Evolutionary conservation across 163 green algal genomes (phyloP), one percentile per base, ranked within the genome.

Genomic region (Chlorella variabilis): DNA sequence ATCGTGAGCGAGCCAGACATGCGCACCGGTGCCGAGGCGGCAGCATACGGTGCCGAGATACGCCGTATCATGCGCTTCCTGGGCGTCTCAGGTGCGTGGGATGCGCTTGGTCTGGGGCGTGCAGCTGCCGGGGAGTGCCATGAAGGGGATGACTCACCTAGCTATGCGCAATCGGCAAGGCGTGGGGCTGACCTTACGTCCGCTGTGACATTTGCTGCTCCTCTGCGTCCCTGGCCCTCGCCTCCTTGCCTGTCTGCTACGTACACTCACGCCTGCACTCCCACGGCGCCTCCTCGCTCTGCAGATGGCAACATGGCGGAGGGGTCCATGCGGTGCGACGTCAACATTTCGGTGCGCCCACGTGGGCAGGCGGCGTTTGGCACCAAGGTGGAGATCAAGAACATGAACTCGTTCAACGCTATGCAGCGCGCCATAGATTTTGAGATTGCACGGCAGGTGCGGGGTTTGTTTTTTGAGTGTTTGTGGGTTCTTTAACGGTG

Each of bases 321-420:
- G 71, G 94, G 94, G 7, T 92, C 83, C 68, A 96, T 99, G 93
- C 91, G 96, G 8, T 98, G 95, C 83, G 96, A 99, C 83, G 96
- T 98, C 17, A 99, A 99, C 84, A 89, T 99, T 31, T 95, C 89
- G 13, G 93, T 99, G 63, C 89, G 94, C 13, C 90, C 88, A 1
- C 85, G 85, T n/a, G 93, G 92, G 21, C 31, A 63, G 48, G 39
- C 82, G 7, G 25, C 69, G 62, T 93, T 98, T 66, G 97, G 96
- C 61, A 99, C 96, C 62, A 98, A 97, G 74, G 94, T 99, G 76
- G 96, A 99, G 86, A 90, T 99, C 70, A 99, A 99, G 84, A 99
- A 99, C 91, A 98, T 99, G 93, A 99, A 99, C 92, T 95, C 86
- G 58, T 99, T 99, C 85, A 90, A 77, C 78, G 95, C 95, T 76